Evolutionary conservation across 176 grass and related monocot genomes (phyloP).

Genomic region (Oryza longistaminata): DNA sequence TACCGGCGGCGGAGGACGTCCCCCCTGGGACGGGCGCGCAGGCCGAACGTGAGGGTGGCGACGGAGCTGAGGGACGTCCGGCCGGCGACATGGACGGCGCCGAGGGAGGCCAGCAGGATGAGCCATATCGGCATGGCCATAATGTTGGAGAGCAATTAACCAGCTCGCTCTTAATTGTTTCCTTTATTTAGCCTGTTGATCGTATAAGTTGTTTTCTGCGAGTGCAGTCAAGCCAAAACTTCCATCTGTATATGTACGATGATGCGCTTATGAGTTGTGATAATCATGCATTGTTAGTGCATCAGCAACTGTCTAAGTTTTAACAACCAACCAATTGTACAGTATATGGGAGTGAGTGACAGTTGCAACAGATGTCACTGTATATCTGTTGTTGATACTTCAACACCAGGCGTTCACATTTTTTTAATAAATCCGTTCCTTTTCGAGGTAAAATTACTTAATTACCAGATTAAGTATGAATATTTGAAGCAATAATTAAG

Average conservation of each 20-base stretch:
- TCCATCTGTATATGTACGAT: neutral
- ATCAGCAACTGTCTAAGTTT: neutral
- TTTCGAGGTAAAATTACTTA: too few species aligned
- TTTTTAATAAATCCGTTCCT: too few species aligned
- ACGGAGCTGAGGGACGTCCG: neutral
- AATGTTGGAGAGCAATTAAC: too few species aligned
- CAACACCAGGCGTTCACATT: too few species aligned
- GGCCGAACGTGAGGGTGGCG: neutral
- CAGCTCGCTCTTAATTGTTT: too few species aligned
- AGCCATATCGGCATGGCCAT: constrained; percentile 15
- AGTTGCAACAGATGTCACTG: too few species aligned
- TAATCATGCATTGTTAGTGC: too few species aligned
- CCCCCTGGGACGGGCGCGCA: neutral
- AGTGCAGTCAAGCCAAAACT: neutral
- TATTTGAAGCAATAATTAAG: too few species aligned
- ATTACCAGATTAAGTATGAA: too few species aligned
- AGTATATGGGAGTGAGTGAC: neutral
- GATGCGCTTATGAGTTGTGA: neutral
- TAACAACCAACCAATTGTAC: neutral
- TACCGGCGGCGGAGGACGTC: constrained; percentile 37
- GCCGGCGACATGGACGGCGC: neutral
- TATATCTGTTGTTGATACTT: too few species aligned
- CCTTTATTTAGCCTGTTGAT: too few species aligned
- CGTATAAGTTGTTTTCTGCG: neutral
- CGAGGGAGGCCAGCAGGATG: neutral